Evolutionary conservation across 331 rosid genomes (phyloP).

Genomic region (Phaseolus coccineus): DNA sequence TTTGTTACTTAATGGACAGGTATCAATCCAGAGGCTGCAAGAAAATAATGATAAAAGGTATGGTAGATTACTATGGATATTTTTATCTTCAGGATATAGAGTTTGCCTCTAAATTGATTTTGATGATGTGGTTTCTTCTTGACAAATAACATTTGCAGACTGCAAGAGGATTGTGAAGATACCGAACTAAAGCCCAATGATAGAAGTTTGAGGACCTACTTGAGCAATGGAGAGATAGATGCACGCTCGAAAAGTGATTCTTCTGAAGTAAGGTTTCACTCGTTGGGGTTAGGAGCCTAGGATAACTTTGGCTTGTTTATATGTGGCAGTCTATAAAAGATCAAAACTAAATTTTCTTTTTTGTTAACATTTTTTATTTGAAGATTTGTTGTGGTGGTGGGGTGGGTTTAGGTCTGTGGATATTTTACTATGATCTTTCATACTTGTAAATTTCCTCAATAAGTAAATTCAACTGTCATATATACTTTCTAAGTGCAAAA

Average conservation of each 20-base stretch:
- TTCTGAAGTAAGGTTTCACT: constrained; percentile 65
- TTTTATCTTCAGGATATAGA: constrained; percentile 31
- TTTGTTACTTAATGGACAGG: constrained; percentile 59
- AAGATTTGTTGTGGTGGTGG: background rate
- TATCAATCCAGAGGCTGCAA: constrained; percentile 75
- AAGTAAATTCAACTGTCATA: constrained; percentile 3
- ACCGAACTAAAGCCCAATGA: constrained; percentile 53
- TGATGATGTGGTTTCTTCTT: constrained; percentile 41
- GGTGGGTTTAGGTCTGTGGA: background rate
- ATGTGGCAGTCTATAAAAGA: background rate
- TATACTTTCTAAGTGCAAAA: background rate
- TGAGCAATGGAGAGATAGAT: constrained; percentile 66
- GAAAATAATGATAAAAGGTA: constrained; percentile 77
- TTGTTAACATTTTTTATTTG: background rate
- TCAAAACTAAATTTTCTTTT: background rate
- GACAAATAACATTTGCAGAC: constrained; percentile 63
- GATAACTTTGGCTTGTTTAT: constrained; percentile 10
- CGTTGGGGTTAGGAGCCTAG: constrained; percentile 33
- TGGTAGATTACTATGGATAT: constrained; percentile 11
- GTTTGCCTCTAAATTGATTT: constrained; percentile 42
- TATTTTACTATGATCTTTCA: background rate
- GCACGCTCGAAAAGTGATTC: constrained; percentile 53
- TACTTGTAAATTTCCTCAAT: constrained; percentile 31
- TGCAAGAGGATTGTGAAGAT: constrained; percentile 71
- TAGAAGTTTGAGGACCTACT: constrained; percentile 73